Conservation (phyloP, 768 basidiomycete species). For the Boletus vermiculosoides region DNA sequence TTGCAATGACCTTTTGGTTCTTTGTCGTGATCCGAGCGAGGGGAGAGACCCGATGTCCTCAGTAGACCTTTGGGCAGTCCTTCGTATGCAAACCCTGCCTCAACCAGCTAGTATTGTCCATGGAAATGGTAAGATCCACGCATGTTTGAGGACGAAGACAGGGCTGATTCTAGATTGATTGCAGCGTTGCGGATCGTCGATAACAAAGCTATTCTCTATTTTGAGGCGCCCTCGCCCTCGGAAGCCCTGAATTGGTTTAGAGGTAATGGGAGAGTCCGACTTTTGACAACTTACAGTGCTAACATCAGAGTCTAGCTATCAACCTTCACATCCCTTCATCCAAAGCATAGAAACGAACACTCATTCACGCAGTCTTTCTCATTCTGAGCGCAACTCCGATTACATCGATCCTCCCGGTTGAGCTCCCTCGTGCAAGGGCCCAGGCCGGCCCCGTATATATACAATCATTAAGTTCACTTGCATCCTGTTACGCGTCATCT, state of each 20-base stretch:
- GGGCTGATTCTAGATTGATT: slow-evolving; percentile 7
- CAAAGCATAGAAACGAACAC: slow-evolving; percentile 52
- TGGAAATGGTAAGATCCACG: slow-evolving; percentile 61
- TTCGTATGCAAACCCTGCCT: slow-evolving; percentile 91
- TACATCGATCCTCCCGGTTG: slow-evolving; percentile 5
- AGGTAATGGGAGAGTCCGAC: slow-evolving; percentile 47
- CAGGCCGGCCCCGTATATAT: slow-evolving; percentile 34
- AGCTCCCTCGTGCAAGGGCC: slow-evolving; percentile 16
- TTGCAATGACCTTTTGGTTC: slow-evolving; percentile 90
- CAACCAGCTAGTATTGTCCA: slow-evolving; percentile 90
- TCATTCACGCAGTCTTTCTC: slow-evolving; percentile 7
- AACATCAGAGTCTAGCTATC: slow-evolving; percentile 53
- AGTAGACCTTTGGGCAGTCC: slow-evolving; percentile 95
- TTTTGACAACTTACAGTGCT: background rate
- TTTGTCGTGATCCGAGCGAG: slow-evolving; percentile 84
- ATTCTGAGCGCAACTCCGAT: slow-evolving; percentile 4
- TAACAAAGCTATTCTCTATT: slow-evolving; percentile 89
- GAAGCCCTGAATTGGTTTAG: slow-evolving; percentile 89
- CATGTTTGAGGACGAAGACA: background rate
- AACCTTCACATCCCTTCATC: slow-evolving; percentile 86
- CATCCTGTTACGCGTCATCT: slow-evolving; percentile 31
- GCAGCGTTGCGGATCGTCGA: slow-evolving; percentile 84
- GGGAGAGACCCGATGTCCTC: slow-evolving; percentile 68
- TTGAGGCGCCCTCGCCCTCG: slow-evolving; percentile 79
- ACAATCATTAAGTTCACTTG: slow-evolving; percentile 35